Base-by-base conservation (phyloP, 225 moss, liverwort and hornwort genomes). In the Pseudoscleropodium purum region DNA sequence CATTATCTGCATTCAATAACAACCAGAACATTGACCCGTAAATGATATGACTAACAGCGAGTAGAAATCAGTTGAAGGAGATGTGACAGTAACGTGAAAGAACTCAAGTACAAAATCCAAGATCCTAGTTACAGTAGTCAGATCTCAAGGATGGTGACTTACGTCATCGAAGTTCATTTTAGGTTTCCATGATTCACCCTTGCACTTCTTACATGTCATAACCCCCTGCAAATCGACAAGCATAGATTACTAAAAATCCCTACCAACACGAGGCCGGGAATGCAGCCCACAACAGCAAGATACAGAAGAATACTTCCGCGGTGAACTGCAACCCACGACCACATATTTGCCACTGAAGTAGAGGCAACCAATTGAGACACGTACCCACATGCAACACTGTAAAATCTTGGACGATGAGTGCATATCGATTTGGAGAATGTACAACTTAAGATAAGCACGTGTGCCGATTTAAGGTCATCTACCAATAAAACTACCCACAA, bases 111-210 rank as follows among this genome's bases (percentile, higher is more conserved):
- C 74, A 78, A 37, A 66, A 77, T 87, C 52, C 82, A 85, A 76
- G n/a, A 82, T 66, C 60, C 85, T 68, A n/a, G 13, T 86, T 62
- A 27, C 69, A 83, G 80, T 68, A 61, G 37, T 83, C 64, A 73
- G 60, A 82, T 61, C 54, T 84, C 41, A 75, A 83, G 15, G 69
- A 66, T 18, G 77, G 49, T 54, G 61, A 63, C 91, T 92, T 92
- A 98, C 98, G 68, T 95, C 93, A 80, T 97, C 97, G 52, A 97
- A 93, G 84, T 91, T 95, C 84, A 99, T 86, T 93, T 96, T 99
- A 51, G 96, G 95, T 91, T 96, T 96, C 98, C 97, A 97, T 13
- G 97, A 90, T 64, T 96, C 84, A 78, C 97, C 97, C 61, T 94
- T 93, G 91, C 98, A 99, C 87, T 93, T 93, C 63, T 84, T 89